phyloP scores from a whole-genome alignment of 768 basidiomycete species.

The Tulasnella sp. region DNA sequence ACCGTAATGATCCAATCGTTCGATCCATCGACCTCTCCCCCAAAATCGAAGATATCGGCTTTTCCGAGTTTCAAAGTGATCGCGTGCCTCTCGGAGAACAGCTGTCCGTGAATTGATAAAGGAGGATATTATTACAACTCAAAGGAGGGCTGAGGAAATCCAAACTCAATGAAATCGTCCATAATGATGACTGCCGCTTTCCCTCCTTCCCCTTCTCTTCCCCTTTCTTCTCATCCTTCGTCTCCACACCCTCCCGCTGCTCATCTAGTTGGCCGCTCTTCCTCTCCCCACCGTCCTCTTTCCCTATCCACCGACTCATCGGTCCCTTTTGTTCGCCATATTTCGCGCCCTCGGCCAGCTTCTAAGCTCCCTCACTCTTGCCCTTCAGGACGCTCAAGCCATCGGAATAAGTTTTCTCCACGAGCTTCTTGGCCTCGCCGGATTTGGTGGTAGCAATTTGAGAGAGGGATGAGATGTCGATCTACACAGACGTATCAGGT shows the following conservation, averaged over 20 bases:
- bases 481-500: not conserved
- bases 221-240: not conserved
- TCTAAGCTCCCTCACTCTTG: constrained; percentile 23
- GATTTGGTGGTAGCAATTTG: not conserved
- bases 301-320: not conserved
- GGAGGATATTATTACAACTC: not conserved
- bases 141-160: not conserved
- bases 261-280: not conserved
- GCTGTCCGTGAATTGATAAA: not conserved
- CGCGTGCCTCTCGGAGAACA: not conserved
- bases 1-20: not conserved
- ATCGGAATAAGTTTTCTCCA: constrained; percentile 12
- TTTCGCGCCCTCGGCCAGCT: constrained; percentile 22
- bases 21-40: not conserved
- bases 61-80: not conserved
- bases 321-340: not conserved
- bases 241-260: not conserved
- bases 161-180: not conserved
- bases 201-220: not conserved
- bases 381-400: constrained; percentile 18
- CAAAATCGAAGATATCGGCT: not conserved
- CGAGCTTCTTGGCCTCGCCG: constrained; percentile 3
- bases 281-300: not conserved
- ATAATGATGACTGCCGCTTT: not conserved
- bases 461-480: constrained; percentile 10